phyloP scores from a whole-genome alignment of 2,329 filamentous ascomycete species.

The Myriangium duriaei region DNA sequence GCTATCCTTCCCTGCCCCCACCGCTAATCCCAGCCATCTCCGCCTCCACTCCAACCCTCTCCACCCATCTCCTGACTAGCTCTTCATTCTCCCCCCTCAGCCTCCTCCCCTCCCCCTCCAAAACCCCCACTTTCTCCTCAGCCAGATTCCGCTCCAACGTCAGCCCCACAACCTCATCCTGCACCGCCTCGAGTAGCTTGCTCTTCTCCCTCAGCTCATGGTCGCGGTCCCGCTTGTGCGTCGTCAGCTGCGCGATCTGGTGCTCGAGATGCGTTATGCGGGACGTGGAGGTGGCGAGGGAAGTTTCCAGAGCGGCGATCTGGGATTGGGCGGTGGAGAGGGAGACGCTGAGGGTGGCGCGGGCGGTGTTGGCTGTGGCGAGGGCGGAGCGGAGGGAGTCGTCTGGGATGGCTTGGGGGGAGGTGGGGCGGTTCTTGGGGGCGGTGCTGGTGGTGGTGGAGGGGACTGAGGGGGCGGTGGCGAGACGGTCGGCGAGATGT shows the following conservation, averaged over 20 bases:
- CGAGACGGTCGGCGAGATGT: conserved; percentile 34
- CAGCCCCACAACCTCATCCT: conserved; percentile 83
- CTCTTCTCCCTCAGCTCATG: conserved; percentile 77
- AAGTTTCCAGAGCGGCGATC: conserved; percentile 41
- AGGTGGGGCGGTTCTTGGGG: conserved; percentile 10
- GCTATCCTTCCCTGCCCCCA: background rate
- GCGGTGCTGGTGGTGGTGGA: conserved; percentile 16
- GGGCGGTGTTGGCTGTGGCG: conserved; percentile 38
- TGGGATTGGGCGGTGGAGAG: conserved; percentile 36
- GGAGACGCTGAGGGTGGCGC: conserved; percentile 22
- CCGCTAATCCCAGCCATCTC: conserved; percentile 13
- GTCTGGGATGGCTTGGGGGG: conserved; percentile 14
- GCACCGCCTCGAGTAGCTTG: conserved; percentile 72
- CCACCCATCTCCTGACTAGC: conserved; percentile 84
- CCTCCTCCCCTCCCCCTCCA: conserved; percentile 44
- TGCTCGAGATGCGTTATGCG: conserved; percentile 48
- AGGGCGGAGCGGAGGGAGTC: conserved; percentile 38
- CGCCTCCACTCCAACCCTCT: conserved; percentile 71
- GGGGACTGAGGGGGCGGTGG: conserved; percentile 12
- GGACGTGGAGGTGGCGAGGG: conserved; percentile 64
- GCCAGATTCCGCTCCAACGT: conserved; percentile 80
- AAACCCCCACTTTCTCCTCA: conserved; percentile 45
- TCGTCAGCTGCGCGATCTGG: conserved; percentile 49
- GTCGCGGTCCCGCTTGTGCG: conserved; percentile 64
- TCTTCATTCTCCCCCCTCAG: conserved; percentile 76